A percentile compares a stretch with the other conserved stretches of the same genome.
Evolutionary conservation across 2,329 filamentous ascomycete species (phyloP).

Genomic region (Nemania serpens): DNA sequence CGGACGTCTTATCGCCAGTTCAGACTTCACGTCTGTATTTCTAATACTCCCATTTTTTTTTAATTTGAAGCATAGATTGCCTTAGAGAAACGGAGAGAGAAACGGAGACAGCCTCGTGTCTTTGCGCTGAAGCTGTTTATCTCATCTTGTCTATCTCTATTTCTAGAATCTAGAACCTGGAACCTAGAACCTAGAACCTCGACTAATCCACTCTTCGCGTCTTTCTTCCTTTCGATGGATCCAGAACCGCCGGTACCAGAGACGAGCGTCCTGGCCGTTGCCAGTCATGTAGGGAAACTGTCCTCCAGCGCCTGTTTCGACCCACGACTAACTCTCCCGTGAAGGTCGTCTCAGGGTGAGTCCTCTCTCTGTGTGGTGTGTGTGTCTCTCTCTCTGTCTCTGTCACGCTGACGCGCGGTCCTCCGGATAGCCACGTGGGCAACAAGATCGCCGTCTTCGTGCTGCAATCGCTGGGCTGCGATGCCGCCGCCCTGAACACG

Average conservation of each 20-base stretch:
- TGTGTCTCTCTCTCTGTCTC: slow-evolving; percentile 18
- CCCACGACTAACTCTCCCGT: slow-evolving; percentile 41
- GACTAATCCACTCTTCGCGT: background rate
- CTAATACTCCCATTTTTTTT: no score
- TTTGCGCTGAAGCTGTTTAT: no score
- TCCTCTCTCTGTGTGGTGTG: slow-evolving; percentile 30
- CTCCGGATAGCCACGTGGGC: slow-evolving; percentile 77
- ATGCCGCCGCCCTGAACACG: slow-evolving; percentile 92
- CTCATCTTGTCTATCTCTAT: background rate
- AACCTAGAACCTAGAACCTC: background rate
- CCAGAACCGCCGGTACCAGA: slow-evolving; percentile 55
- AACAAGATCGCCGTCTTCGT: slow-evolving; percentile 97
- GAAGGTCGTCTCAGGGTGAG: slow-evolving; percentile 77
- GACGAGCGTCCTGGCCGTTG: slow-evolving; percentile 79
- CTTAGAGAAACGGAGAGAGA: no score
- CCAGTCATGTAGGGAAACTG: slow-evolving; percentile 76
- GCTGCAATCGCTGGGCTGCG: slow-evolving; percentile 90
- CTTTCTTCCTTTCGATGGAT: slow-evolving; percentile 40
- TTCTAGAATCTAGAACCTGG: background rate
- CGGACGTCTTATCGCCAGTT: background rate
- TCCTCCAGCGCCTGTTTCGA: slow-evolving; percentile 29
- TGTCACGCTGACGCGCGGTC: slow-evolving; percentile 31
- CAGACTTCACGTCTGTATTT: no score
- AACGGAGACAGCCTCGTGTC: no score
- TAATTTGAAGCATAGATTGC: no score